Evolutionary conservation across 768 basidiomycete genomes (phyloP).

Genomic region (Naganishia randhawae): DNA sequence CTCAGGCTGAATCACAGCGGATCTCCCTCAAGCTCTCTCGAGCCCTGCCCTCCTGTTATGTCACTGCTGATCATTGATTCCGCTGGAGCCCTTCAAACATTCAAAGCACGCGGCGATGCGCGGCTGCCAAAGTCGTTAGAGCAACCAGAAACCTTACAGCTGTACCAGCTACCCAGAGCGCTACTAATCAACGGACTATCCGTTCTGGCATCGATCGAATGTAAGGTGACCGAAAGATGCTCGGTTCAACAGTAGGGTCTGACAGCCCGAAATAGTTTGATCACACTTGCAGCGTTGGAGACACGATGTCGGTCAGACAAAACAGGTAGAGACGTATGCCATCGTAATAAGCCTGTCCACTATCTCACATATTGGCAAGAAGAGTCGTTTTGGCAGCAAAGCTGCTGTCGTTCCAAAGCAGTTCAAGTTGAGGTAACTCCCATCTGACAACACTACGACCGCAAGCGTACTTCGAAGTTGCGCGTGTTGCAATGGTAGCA

Average conservation of each 20-base stretch:
- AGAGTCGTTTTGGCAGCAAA: background rate
- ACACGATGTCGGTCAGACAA: background rate
- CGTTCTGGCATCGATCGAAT: background rate
- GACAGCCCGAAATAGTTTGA: background rate
- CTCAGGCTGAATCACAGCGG: too few species aligned
- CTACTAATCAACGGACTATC: too few species aligned
- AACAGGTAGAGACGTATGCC: background rate
- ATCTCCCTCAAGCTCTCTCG: too few species aligned
- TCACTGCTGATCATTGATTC: too few species aligned
- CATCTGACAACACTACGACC: background rate
- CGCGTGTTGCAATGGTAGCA: background rate
- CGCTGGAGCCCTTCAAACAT: too few species aligned
- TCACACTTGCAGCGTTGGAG: background rate
- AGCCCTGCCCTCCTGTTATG: too few species aligned
- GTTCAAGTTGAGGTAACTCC: background rate
- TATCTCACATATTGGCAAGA: background rate
- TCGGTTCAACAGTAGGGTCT: background rate
- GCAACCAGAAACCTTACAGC: too few species aligned
- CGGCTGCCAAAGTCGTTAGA: too few species aligned
- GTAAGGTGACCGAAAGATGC: background rate
- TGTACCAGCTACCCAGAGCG: too few species aligned
- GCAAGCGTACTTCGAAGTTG: background rate
- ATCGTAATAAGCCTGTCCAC: too few species aligned
- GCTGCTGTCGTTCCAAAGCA: background rate
- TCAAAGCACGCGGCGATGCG: too few species aligned